Evolutionary conservation across 768 basidiomycete genomes (phyloP).

Genomic region (Psilocybe azurescens): DNA sequence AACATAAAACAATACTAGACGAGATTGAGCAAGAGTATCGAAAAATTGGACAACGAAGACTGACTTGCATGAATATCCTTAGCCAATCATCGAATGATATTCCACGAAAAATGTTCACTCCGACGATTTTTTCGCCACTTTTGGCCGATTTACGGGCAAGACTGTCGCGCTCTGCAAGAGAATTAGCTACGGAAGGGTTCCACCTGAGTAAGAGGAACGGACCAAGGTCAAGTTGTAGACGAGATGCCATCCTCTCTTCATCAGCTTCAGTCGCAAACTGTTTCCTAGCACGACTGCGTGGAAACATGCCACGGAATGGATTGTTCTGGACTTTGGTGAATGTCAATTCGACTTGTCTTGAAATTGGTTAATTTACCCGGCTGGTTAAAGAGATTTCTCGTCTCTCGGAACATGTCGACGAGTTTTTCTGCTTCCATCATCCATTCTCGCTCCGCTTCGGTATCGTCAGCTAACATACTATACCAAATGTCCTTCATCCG

Average conservation of each 20-base stretch:
- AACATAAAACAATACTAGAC: constrained; percentile 76
- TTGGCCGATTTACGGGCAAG: constrained; percentile 54
- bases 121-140: constrained; percentile 39
- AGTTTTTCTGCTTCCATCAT: constrained; percentile 84
- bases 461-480: constrained; percentile 47
- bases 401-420: constrained; percentile 89
- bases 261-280: constrained; percentile 55
- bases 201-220: constrained; percentile 22
- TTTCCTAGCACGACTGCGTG: constrained; percentile 44
- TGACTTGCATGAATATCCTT: constrained; percentile 82
- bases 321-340: constrained; percentile 28
- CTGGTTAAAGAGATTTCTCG: constrained; percentile 80
- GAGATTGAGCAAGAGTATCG: background rate
- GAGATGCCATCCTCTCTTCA: constrained; percentile 74
- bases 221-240: constrained; percentile 81
- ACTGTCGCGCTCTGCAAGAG: constrained; percentile 61
- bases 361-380: constrained; percentile 47
- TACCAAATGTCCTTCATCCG: constrained; percentile 69
- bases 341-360: background rate
- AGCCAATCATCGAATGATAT: constrained; percentile 88
- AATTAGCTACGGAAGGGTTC: background rate
- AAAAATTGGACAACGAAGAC: constrained; percentile 19
- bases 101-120: constrained; percentile 77
- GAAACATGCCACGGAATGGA: constrained; percentile 76
- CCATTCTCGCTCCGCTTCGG: constrained; percentile 73